Evolutionary conservation across 768 basidiomycete species (phyloP), one percentile per base, ranked within the genome.

Genomic region (Tylopilus rubrobrunneus): DNA sequence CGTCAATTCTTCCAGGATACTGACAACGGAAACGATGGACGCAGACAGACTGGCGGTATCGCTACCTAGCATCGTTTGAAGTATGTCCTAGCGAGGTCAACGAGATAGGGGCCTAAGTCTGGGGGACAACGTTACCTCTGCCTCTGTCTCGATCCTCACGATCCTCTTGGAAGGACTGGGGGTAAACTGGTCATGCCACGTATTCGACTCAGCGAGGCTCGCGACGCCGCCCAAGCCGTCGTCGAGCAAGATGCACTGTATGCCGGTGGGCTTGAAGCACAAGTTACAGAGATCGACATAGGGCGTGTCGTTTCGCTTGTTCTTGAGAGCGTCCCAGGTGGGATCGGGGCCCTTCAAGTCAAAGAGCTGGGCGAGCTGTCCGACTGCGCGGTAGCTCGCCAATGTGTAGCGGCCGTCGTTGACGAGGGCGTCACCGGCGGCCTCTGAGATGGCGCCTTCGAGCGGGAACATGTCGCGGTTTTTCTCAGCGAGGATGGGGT

Each of bases 231-330:
- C 78, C 7, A 91, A 68, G 2, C 87, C 88, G 60, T 91, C 89
- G 63, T 90, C 89, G 45, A 92, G 73, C 28, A 92, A 71, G 51
- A 91, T 74, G 53, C 80, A 81, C 56, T 86, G 81, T 42, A 89
- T 87, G n/a, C 74, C 73, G 1, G 83, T 76, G 7, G 73, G 73
- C 44, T 71, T 68, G 67, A 91, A 79, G 58, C 76, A 85, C 25
- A 65, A 56, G 41, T 71, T 62, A 67, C 87, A 90, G 8, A 91
- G 72, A 14, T 80, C 74, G 33, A 72, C 61, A 60, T 91, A 90
- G 31, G 76, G 72, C 15, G 78, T 53, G 9, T 58, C 60, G 0
- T 65, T 64, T 25, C 86, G 73, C 31, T 67, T 67, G 12, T 61
- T 57, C 63, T 86, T 86, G 27, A 90, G 67, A 0, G 74, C 76